A percentile compares a stretch with the other conserved stretches of the same genome.
Evolutionary conservation across 2,329 filamentous ascomycete genomes (phyloP).

Genomic region (Cercospora janseana): DNA sequence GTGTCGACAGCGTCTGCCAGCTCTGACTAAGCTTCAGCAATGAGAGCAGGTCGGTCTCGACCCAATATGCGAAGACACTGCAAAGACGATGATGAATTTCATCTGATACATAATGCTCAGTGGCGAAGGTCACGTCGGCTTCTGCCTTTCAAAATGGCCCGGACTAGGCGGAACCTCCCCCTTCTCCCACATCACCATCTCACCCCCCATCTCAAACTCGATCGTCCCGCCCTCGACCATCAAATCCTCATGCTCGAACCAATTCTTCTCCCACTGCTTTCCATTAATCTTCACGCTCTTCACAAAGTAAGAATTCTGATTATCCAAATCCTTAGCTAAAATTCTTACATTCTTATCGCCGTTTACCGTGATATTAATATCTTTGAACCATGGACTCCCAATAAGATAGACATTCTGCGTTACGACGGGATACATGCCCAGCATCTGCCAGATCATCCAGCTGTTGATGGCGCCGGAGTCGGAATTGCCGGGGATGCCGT

Average conservation of each 20-base stretch:
- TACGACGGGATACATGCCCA: conserved; percentile 37
- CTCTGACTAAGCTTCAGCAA: no score
- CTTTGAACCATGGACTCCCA: conserved; percentile 29
- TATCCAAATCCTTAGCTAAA: conserved; percentile 45
- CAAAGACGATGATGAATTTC: no score
- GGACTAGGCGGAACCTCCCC: conserved; percentile 53
- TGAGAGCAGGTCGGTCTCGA: no score
- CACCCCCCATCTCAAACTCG: conserved; percentile 49
- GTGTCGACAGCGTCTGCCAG: no score
- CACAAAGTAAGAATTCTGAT: conserved; percentile 50
- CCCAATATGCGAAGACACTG: no score
- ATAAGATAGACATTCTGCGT: conserved; percentile 39
- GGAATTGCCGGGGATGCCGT: conserved; percentile 36
- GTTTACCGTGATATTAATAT: conserved; percentile 36
- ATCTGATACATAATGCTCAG: no score
- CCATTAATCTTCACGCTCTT: conserved; percentile 56
- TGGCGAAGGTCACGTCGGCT: no score
- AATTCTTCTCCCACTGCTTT: conserved; percentile 52
- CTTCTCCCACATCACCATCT: conserved; percentile 48
- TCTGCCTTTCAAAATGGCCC: conserved; percentile 35
- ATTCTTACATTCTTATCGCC: conserved; percentile 46
- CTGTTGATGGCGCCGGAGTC: conserved; percentile 37
- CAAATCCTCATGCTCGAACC: conserved; percentile 55
- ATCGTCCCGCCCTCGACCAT: conserved; percentile 47
- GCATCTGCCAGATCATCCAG: conserved; percentile 38